Percentiles rank a stretch among this genome's conserved stretches.
Conservation (phyloP, 208 protist species). For the Crithidia sp. region DNA sequence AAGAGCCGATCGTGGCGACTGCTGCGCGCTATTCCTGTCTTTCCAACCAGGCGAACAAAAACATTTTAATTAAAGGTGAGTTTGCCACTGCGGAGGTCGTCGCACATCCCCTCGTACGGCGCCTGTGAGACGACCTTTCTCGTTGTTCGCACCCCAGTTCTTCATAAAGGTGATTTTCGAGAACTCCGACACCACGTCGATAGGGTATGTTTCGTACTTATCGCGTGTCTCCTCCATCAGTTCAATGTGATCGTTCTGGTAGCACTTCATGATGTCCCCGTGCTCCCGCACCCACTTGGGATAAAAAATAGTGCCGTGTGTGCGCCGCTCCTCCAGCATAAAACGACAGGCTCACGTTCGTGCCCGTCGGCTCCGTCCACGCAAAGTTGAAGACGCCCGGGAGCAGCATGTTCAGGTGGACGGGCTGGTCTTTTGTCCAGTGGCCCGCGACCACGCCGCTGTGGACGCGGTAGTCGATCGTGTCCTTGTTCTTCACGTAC, state of each 20-base stretch:
- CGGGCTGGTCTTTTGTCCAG: conserved; percentile 12
- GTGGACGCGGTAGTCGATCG: conserved; percentile 14
- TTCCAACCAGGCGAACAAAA: neutral
- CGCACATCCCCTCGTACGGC: conserved; percentile 14
- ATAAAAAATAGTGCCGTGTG: conserved; percentile 16
- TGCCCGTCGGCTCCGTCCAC: conserved; percentile 14
- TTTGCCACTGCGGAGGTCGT: conserved; percentile 8
- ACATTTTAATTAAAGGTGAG: conserved; percentile 8
- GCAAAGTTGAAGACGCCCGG: conserved; percentile 14
- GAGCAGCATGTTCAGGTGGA: conserved; percentile 4
- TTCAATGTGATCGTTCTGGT: conserved; percentile 2
- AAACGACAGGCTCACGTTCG: conserved; percentile 17
- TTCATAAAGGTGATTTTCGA: conserved; percentile 10
- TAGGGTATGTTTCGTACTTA: conserved; percentile 18
- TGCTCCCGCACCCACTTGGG: conserved; percentile 10
- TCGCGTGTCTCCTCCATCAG: conserved; percentile 16
- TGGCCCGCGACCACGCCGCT: conserved; percentile 1
- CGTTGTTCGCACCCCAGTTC: conserved; percentile 17
- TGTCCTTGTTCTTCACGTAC: conserved; percentile 22
- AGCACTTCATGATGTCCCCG: conserved; percentile 4
- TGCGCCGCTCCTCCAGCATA: conserved; percentile 9
- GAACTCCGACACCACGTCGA: conserved; percentile 9
- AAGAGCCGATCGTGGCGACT: too few species aligned
- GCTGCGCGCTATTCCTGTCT: too few species aligned
- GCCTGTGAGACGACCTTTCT: conserved; percentile 15